These are phyloP conservation scores for Xylaria scruposa DNA, from an alignment of 495 filamentous ascomycete genomes.

Conservation along the genomic window DNA sequence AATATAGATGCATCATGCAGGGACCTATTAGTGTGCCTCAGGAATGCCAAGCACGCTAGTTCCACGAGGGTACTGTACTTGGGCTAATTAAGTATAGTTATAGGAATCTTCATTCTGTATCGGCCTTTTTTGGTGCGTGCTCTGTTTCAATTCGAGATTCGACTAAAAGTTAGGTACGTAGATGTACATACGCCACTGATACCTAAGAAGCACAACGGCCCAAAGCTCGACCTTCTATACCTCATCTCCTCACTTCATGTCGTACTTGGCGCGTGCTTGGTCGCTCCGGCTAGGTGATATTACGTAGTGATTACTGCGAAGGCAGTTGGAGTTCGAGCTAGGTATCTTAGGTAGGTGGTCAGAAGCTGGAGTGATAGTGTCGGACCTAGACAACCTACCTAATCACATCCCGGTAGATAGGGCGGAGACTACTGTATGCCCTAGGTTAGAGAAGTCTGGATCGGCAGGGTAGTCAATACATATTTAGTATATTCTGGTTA, in stretches of 20 bases:
- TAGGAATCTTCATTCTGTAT: neutral
- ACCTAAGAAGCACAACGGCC: neutral
- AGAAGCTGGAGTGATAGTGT: neutral
- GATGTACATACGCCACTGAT: neutral
- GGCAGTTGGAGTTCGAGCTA: neutral
- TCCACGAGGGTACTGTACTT: constrained; percentile 1
- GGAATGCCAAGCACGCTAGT: neutral
- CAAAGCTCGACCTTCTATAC: neutral
- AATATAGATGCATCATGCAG: constrained; percentile 23
- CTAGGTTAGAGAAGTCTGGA: neutral
- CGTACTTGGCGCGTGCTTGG: neutral
- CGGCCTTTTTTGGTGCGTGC: neutral
- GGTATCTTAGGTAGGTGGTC: neutral
- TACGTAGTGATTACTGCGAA: neutral
- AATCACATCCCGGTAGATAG: neutral
- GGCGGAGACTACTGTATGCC: neutral
- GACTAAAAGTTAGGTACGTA: neutral
- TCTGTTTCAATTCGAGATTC: neutral
- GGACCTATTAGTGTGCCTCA: constrained; percentile 22
- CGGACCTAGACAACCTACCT: neutral
- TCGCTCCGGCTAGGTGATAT: neutral
- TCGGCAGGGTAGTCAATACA: neutral
- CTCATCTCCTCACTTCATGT: neutral
- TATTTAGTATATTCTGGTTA: no score
- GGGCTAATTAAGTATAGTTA: neutral